Evolutionary conservation across 2,329 filamentous ascomycete genomes (phyloP).

Genomic region (Talaromyces sp.): DNA sequence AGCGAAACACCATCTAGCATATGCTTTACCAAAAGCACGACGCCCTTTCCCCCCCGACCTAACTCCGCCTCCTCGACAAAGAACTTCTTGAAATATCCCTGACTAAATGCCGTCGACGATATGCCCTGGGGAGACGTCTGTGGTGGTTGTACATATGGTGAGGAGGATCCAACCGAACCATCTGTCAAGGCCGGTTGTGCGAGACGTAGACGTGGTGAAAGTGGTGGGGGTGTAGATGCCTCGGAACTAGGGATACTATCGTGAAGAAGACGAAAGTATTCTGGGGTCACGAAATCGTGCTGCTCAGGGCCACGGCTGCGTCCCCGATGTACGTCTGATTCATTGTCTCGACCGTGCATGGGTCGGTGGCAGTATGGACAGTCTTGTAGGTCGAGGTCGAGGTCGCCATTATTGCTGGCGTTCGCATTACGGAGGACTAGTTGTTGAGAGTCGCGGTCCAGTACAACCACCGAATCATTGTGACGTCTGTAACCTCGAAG

Average conservation of each 20-base stretch:
- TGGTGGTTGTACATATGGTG: slow-evolving; percentile 28
- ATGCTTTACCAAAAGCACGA: slow-evolving; percentile 90
- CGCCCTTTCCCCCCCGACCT: slow-evolving; percentile 86
- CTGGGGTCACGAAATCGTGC: slow-evolving; percentile 75
- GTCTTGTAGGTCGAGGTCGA: slow-evolving; percentile 49
- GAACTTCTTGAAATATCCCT: slow-evolving; percentile 86
- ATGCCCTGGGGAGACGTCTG: slow-evolving; percentile 62
- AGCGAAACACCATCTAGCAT: slow-evolving; percentile 82
- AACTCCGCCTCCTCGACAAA: slow-evolving; percentile 85
- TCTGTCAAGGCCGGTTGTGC: slow-evolving; percentile 44
- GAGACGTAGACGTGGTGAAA: slow-evolving; percentile 44
- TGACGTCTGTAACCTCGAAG: slow-evolving; percentile 62
- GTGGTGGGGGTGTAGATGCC: slow-evolving; percentile 41
- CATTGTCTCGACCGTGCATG: slow-evolving; percentile 48
- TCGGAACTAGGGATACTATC: slow-evolving; percentile 50
- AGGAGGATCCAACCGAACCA: slow-evolving; percentile 15
- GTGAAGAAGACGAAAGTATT: slow-evolving; percentile 92
- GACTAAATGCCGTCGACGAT: slow-evolving; percentile 79
- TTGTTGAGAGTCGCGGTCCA: slow-evolving; percentile 76
- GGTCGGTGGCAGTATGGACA: slow-evolving; percentile 91
- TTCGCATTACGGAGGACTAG: slow-evolving; percentile 70
- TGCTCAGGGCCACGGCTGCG: slow-evolving; percentile 23
- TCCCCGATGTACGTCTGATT: slow-evolving; percentile 29
- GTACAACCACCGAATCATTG: slow-evolving; percentile 85
- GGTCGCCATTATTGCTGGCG: slow-evolving; percentile 27